Evolutionary conservation across 2,329 filamentous ascomycete genomes (phyloP).

Genomic region (Ilyonectria destructans): DNA sequence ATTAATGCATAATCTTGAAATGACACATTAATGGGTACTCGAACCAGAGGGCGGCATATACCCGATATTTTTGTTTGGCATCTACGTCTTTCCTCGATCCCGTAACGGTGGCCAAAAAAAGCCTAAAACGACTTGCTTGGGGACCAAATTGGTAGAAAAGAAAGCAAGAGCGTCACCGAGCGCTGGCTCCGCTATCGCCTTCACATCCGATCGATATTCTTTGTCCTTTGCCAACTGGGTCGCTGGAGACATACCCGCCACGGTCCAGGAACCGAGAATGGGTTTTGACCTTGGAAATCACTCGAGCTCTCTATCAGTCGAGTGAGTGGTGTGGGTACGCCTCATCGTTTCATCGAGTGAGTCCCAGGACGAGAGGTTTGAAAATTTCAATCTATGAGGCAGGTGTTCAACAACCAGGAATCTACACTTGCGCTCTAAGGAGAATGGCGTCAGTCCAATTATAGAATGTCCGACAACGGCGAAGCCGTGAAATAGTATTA

Average conservation of each 20-base stretch:
- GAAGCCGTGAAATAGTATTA: background rate
- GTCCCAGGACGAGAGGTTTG: background rate
- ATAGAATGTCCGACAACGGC: background rate
- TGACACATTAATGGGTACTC: background rate
- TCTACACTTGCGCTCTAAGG: background rate
- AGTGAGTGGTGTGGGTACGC: background rate
- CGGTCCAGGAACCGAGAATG: background rate
- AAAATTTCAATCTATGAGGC: background rate
- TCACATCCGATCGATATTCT: background rate
- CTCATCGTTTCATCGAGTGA: background rate
- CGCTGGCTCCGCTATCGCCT: background rate
- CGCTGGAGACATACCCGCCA: background rate
- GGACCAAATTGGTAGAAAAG: background rate
- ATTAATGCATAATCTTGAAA: conserved; percentile 18
- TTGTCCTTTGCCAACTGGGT: background rate
- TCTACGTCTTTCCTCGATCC: too few relatives aligned
- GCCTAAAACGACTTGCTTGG: background rate
- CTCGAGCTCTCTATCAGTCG: background rate
- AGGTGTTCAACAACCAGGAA: background rate
- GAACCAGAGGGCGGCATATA: background rate
- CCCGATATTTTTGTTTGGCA: background rate
- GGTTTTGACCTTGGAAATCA: background rate
- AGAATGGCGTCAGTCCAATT: background rate
- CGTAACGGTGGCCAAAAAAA: background rate
- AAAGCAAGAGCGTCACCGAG: background rate